Evolutionary conservation across 1,139 yeast genomes (phyloP).

Genomic region (Keqinozyma sinolaborantium): DNA sequence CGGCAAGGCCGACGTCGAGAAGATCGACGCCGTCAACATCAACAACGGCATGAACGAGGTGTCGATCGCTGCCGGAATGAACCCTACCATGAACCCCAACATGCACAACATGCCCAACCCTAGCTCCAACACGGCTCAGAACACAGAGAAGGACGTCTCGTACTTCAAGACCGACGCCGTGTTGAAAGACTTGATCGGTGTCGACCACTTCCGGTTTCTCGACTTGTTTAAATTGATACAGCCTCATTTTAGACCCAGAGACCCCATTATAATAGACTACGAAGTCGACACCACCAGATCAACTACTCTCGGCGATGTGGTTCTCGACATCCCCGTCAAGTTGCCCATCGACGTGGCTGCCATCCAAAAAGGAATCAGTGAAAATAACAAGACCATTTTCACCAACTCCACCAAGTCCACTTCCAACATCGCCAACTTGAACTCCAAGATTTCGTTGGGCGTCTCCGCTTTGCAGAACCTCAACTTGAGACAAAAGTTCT

Average conservation of each 20-base stretch:
- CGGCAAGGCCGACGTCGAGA: constrained; percentile 25
- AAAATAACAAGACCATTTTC: constrained; percentile 35
- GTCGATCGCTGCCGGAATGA: constrained; percentile 2
- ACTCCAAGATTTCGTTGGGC: constrained; percentile 57
- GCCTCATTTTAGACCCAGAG: constrained; percentile 63
- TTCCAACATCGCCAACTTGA: constrained; percentile 51
- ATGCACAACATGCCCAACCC: neutral
- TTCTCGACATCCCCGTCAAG: constrained; percentile 70
- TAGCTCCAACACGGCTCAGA: constrained; percentile 8
- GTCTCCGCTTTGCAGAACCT: constrained; percentile 66
- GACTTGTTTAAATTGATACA: constrained; percentile 69
- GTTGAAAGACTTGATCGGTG: constrained; percentile 54
- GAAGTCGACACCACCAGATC: constrained; percentile 72
- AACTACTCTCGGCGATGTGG: constrained; percentile 75
- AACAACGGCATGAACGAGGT: constrained; percentile 15
- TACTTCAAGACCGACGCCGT: constrained; percentile 67
- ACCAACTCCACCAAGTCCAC: constrained; percentile 43
- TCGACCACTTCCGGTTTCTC: constrained; percentile 56
- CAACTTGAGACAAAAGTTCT: constrained; percentile 51
- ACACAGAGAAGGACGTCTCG: constrained; percentile 32
- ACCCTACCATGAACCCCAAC: neutral
- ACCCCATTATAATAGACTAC: constrained; percentile 76
- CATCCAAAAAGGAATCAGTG: constrained; percentile 36
- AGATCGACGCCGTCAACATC: constrained; percentile 35
- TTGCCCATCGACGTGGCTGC: constrained; percentile 44